Base-by-base conservation (phyloP, 345 rosid genomes). In the Xanthoceras sorbifolium region DNA sequence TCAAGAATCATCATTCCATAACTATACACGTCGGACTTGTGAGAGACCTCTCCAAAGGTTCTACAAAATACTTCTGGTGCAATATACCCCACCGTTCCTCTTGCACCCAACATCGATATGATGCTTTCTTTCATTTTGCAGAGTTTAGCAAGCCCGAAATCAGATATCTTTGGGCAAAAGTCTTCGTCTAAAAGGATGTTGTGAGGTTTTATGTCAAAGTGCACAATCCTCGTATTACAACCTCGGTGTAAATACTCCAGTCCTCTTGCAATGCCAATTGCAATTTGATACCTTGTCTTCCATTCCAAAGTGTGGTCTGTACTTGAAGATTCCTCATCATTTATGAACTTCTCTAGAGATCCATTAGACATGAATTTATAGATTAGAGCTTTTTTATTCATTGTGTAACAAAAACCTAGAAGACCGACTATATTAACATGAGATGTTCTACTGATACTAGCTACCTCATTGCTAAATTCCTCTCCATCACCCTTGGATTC, bases 111-210 rank as follows among this genome's bases (percentile, higher is more conserved):
- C 28, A 81, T 18, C 0, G 93, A 82, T 4, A 87, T 31, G 7
- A 76, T 32, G 28, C 89, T 86, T 2, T 79, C 85, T 42, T 71
- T 78, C 55, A 32, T 81, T 55, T 64, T 52, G 48, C 87, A 83
- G 6, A 82, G 76, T 66, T 87, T 89, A 14, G 93, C 85, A 17
- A 89, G 90, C 1, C 93, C 89, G 18, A 89, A 89, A 64, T 89
- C 90, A 0, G 87, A 82, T 9, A 87, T 85, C 23, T 86, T 87
- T 0, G 91, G 88, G 17, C 20, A 55, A 7, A 87, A 78, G 9
- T 80, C 42, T 1, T 83, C 72, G 66, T 89, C 86, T 3, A 86
- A 77, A 4, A 87, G 77, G 22, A 84, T 80, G 50, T 84, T 89
- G 0, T 87, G 84, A 17, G 90, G 91, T 48, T 89, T 87, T 10